Conservation (phyloP, 345 rosid species). For the Theobroma cacao region DNA sequence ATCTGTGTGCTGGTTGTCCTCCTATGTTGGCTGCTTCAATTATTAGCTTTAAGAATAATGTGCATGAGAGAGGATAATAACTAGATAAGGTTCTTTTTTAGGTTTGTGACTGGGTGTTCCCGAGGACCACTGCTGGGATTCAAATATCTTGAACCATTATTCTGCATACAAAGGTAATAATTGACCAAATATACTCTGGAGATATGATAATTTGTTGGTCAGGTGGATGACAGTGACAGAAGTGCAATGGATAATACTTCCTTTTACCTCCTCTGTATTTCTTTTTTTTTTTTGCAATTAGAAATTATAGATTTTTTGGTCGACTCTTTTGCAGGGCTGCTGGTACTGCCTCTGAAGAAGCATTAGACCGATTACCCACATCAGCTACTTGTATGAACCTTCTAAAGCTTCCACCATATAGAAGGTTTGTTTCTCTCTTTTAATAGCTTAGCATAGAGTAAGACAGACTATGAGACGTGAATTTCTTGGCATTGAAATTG, state of each 20-base stretch:
- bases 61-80: slow-evolving; percentile 16
- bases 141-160: slow-evolving; percentile 80
- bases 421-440: slow-evolving; percentile 57
- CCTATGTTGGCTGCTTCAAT: slow-evolving; percentile 5
- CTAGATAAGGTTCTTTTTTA: slow-evolving; percentile 23
- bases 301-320: neutral
- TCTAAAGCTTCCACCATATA: slow-evolving; percentile 96
- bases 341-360: slow-evolving; percentile 65
- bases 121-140: slow-evolving; percentile 96
- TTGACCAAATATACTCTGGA: slow-evolving; percentile 12
- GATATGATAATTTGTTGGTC: slow-evolving; percentile 3
- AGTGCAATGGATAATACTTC: neutral
- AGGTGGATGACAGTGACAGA: neutral
- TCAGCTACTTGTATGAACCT: slow-evolving; percentile 99
- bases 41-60: neutral
- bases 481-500: neutral
- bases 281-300: neutral
- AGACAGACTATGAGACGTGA: neutral
- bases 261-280: neutral
- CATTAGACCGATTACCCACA: slow-evolving; percentile 88
- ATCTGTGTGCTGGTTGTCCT: neutral
- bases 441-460: neutral
- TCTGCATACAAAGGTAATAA: slow-evolving; percentile 91
- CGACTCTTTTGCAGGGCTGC: slow-evolving; percentile 43
- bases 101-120: slow-evolving; percentile 98